phyloP scores from a whole-genome alignment of 2,329 filamentous ascomycete species.

The Knufia petricola region DNA sequence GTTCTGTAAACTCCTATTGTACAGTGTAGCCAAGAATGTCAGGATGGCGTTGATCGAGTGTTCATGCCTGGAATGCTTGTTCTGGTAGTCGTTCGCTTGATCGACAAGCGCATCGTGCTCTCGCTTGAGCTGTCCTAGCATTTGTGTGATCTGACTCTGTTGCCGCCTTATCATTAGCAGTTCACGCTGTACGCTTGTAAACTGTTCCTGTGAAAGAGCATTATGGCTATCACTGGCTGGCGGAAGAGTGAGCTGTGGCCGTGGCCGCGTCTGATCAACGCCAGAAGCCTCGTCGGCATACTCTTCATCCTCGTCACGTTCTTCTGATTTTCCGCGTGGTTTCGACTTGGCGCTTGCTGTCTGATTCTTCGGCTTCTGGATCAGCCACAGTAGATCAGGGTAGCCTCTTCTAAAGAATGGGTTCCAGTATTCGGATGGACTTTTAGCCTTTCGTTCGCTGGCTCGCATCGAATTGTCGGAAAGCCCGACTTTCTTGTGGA shows the following conservation, averaged over 20 bases:
- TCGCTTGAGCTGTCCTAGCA: slow-evolving; percentile 68
- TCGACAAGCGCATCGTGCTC: slow-evolving; percentile 84
- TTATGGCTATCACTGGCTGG: not conserved
- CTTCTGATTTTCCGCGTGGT: slow-evolving; percentile 40
- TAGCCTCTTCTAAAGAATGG: slow-evolving; percentile 90
- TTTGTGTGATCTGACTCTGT: slow-evolving; percentile 73
- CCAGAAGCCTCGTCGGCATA: slow-evolving; percentile 48
- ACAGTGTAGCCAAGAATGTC: slow-evolving; percentile 92
- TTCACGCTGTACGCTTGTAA: slow-evolving; percentile 68
- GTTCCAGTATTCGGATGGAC: slow-evolving; percentile 95
- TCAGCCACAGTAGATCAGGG: slow-evolving; percentile 87
- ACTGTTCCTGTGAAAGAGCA: slow-evolving; percentile 58
- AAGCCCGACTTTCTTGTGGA: slow-evolving; percentile 66
- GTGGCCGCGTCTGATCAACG: slow-evolving; percentile 27
- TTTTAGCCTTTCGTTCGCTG: slow-evolving; percentile 94
- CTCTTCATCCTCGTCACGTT: slow-evolving; percentile 57
- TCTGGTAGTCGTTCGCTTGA: slow-evolving; percentile 81
- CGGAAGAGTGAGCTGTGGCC: slow-evolving; percentile 34
- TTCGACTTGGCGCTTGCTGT: slow-evolving; percentile 43
- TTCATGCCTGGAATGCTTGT: slow-evolving; percentile 89
- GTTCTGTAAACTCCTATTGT: slow-evolving; percentile 84
- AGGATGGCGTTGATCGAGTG: slow-evolving; percentile 98
- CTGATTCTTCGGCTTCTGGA: slow-evolving; percentile 84
- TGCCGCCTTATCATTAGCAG: slow-evolving; percentile 73
- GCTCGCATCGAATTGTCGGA: slow-evolving; percentile 97